A percentile compares a stretch with the other conserved stretches of the same genome.
Evolutionary conservation across 2,329 filamentous ascomycete species (phyloP).

Genomic region (Tolypocladium amazonense): DNA sequence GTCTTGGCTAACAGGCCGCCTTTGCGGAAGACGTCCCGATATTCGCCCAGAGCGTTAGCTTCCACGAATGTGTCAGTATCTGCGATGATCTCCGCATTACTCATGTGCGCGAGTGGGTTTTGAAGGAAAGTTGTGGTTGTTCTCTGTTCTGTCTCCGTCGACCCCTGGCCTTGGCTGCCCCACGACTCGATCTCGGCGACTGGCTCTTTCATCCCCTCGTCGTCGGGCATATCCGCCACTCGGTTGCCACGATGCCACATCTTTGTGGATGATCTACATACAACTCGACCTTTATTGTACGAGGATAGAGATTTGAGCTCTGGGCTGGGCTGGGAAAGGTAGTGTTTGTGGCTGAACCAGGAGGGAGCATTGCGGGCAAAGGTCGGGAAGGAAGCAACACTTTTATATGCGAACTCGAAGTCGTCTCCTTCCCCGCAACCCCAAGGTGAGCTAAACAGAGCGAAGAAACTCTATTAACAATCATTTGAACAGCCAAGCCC

Average conservation of each 20-base stretch:
- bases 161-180: neutral
- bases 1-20: constrained; percentile 41
- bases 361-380: neutral
- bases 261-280: neutral
- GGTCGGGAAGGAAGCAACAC: neutral
- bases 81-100: constrained; percentile 15
- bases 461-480: neutral
- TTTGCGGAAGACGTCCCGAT: constrained; percentile 35
- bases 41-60: constrained; percentile 19
- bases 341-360: neutral
- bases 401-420: neutral
- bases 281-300: no score
- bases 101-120: constrained; percentile 20
- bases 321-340: neutral
- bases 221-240: neutral
- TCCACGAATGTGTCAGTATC: constrained; percentile 27
- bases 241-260: no score
- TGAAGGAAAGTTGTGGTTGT: neutral
- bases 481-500: neutral
- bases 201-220: neutral
- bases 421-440: neutral
- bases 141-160: neutral
- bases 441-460: neutral
- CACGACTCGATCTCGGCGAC: neutral
- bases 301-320: neutral